Base-by-base conservation (phyloP, 768 basidiomycete species). In the Panaeolus cyanescens region DNA sequence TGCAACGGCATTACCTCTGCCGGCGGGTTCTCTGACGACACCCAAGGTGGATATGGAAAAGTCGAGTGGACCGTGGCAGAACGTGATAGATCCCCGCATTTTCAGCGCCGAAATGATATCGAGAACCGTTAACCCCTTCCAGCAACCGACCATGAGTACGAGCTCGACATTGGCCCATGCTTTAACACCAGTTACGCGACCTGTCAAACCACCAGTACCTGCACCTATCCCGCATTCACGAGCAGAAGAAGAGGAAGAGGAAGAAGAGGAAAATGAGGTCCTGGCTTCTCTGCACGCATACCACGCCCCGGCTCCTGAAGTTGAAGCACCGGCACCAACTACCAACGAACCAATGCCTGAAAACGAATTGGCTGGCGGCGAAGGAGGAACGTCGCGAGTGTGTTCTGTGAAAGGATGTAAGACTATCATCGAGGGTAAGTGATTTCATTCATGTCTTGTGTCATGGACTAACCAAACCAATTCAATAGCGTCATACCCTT, bases 351-450 rank as follows among this genome's bases (percentile, higher is more conserved):
- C n/a, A n/a, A n/a, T n/a, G 10, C 39, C 39, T 8, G 39, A 42
- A 20, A 22, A 42, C 19, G 20, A 42, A 22, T 36, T 59, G 19
- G 28, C 22, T 4, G 12, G 40, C 4, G 32, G 12, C 28, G 54
- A 57, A 42, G 19, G 37, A 20, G 40, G 37, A 7, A 39, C 62
- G 9, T 67, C 73, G 3, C 76, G 82, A 6, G 75, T 72, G 54
- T 85, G 84, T 63, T 82, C 85, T 2, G 83, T 84, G 59, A 84
- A 83, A 69, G 84, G 84, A 12, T 86, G 85, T 70, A 84, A 81
- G 64, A 70, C 70, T 4, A 65, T 78, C 59, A 75, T 86, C 30
- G 70, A 78, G 22, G 77, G 81, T 66, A 67, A 62, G 63, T 74
- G 65, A 10, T 59, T 55, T 42, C 62, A 65, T 60, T 67, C 67